Conservation (phyloP, 352 stramenopile species). For the Phytophthora hybrid region DNA sequence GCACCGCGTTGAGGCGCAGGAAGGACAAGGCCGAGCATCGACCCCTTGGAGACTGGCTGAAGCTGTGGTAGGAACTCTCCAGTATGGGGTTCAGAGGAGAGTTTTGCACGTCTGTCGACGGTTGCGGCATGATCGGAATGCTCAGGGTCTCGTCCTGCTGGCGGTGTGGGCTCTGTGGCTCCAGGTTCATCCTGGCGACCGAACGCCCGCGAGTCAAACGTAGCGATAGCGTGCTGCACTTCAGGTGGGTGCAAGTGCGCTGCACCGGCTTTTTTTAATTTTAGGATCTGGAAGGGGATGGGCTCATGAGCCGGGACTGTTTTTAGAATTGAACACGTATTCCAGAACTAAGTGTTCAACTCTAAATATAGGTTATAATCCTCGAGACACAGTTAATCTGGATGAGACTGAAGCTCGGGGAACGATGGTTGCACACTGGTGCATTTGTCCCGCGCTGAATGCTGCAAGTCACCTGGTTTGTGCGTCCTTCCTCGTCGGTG, state of each 20-base stretch:
- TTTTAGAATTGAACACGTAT: no score
- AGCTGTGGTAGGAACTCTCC: conserved; percentile 20
- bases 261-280: conserved; percentile 2
- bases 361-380: no score
- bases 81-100: conserved; percentile 18
- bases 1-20: conserved; percentile 60
- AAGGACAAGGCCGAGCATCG: conserved; percentile 26
- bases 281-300: neutral
- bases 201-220: neutral
- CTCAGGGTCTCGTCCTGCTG: conserved; percentile 8
- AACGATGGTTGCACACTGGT: no score
- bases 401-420: no score
- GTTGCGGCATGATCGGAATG: conserved; percentile 32
- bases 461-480: no score
- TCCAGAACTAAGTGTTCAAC: no score
- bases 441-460: no score
- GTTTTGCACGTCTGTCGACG: conserved; percentile 23
- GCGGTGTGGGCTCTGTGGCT: conserved; percentile 3
- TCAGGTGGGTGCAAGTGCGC: no score
- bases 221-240: no score
- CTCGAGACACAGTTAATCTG: neutral
- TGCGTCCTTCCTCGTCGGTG: no score
- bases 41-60: conserved; percentile 6
- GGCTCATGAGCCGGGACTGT: neutral
- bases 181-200: neutral